Conservation (phyloP, 345 rosid genomes). For the Boechera divaricarpa region DNA sequence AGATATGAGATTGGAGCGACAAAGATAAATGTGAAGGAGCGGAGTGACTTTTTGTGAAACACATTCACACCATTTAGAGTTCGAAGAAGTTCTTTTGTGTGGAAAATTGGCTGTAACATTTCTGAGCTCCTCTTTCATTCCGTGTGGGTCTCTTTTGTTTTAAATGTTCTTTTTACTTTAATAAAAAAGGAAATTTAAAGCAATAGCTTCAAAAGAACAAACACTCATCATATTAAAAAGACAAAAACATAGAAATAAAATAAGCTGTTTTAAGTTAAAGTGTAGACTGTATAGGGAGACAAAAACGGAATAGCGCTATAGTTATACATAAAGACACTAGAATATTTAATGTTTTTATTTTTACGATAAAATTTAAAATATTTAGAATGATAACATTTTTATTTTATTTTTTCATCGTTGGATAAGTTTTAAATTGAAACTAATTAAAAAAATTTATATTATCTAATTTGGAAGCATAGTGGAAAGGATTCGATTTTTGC, state of each 20-base stretch:
- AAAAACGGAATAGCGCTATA: background rate
- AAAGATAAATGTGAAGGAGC: background rate
- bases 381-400: conserved; percentile 9
- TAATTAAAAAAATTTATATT: too few species aligned
- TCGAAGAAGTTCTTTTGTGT: conserved; percentile 25
- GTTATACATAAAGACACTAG: too few species aligned
- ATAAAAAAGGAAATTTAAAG: conserved; percentile 15
- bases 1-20: conserved; percentile 8
- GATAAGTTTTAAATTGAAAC: too few species aligned
- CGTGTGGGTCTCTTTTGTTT: conserved; percentile 43
- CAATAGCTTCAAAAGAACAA: conserved; percentile 10
- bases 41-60: conserved; percentile 11
- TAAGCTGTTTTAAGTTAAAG: background rate
- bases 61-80: conserved; percentile 38
- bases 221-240: conserved; percentile 8
- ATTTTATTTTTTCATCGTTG: too few species aligned
- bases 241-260: background rate
- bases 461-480: too few species aligned
- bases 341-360: too few species aligned
- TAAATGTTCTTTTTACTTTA: background rate
- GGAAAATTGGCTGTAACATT: conserved; percentile 35
- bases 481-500: too few species aligned
- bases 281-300: conserved; percentile 9
- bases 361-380: too few species aligned
- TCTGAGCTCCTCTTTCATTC: conserved; percentile 14